phyloP scores from a whole-genome alignment of 805 yeast species.

The Trichomonascus vanleenenianus region DNA sequence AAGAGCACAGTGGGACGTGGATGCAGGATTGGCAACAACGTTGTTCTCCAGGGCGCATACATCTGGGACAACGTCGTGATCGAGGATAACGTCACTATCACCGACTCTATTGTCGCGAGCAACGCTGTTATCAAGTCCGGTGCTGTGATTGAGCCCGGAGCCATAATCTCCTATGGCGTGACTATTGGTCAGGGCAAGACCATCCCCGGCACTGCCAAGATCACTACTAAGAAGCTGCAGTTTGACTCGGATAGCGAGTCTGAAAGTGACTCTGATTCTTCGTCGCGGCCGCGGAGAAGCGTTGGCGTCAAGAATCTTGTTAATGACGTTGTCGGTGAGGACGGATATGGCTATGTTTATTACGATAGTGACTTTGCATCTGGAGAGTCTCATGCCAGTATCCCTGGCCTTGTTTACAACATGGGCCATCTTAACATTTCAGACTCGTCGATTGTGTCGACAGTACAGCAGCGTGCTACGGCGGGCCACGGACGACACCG shows the following conservation, averaged over 20 bases:
- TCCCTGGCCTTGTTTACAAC: conserved; percentile 17
- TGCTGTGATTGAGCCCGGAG: conserved; percentile 54
- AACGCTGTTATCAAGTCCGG: conserved; percentile 46
- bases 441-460: conserved; percentile 24
- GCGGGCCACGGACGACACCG: conserved; percentile 11
- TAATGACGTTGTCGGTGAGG: conserved; percentile 32
- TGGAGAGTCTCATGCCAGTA: conserved; percentile 2
- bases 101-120: conserved; percentile 65
- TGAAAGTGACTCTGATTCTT: conserved; percentile 2
- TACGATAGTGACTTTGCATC: conserved; percentile 15
- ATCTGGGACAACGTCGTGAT: conserved; percentile 80
- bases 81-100: conserved; percentile 53
- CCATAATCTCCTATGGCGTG: conserved; percentile 73
- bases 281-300: too few relatives aligned
- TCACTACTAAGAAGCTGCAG: conserved; percentile 8
- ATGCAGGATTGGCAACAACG: conserved; percentile 77
- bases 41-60: conserved; percentile 62
- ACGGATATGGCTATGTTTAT: conserved; percentile 28
- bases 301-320: too few relatives aligned
- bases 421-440: conserved; percentile 26
- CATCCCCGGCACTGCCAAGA: conserved; percentile 29
- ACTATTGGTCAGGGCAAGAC: conserved; percentile 46
- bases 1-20: conserved; percentile 79
- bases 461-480: conserved; percentile 6
- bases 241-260: conserved; percentile 31